phyloP scores from a whole-genome alignment of 768 basidiomycete species.

The Kondoa subrosea region DNA sequence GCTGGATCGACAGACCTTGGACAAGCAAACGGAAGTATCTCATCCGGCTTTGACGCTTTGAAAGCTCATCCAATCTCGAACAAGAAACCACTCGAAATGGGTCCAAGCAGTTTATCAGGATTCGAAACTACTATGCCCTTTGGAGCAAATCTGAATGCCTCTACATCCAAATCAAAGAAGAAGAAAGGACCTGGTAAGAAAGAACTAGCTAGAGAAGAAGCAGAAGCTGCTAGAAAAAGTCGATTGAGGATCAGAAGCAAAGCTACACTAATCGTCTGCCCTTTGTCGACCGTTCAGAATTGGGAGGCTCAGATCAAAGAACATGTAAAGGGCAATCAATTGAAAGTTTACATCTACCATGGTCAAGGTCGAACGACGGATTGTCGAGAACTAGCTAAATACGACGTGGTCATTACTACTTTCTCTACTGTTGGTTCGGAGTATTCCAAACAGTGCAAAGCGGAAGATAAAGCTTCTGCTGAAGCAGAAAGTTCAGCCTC shows the following conservation, averaged over 20 bases:
- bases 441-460: constrained; percentile 69
- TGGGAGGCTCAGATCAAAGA: constrained; percentile 99
- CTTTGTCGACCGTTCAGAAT: constrained; percentile 86
- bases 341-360: constrained; percentile 75
- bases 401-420: constrained; percentile 94
- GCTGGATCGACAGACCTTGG: constrained; percentile 6
- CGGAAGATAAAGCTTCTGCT: constrained; percentile 44
- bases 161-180: constrained; percentile 27
- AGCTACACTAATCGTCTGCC: constrained; percentile 90
- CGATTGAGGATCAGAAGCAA: constrained; percentile 68
- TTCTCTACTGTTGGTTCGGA: constrained; percentile 91
- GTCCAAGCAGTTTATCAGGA: background rate
- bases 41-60: constrained; percentile 13
- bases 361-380: constrained; percentile 75
- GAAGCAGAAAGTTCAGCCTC: constrained; percentile 35
- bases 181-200: constrained; percentile 50
- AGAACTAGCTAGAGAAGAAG: constrained; percentile 40
- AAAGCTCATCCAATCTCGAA: constrained; percentile 17
- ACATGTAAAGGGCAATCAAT: constrained; percentile 36
- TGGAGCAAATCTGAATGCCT: background rate
- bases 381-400: constrained; percentile 70
- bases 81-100: background rate
- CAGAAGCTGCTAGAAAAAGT: constrained; percentile 48
- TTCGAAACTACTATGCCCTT: constrained; percentile 10
- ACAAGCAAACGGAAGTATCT: background rate